These are phyloP conservation scores for Aspergillus nidulans DNA, from an alignment of 495 filamentous ascomycete species.

Conservation along the genomic window DNA sequence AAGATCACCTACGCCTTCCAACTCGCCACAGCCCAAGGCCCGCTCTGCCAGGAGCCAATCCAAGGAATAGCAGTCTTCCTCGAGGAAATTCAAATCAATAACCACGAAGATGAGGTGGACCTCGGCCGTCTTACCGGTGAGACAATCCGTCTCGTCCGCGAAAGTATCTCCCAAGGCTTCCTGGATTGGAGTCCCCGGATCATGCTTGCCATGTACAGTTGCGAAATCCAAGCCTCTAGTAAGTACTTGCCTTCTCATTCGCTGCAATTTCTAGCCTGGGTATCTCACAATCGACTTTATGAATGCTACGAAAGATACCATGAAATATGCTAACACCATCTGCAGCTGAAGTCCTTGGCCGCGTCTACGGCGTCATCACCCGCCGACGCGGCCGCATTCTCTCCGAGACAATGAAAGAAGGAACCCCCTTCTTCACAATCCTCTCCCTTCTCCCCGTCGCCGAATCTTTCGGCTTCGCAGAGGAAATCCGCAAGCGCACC, in stretches of 20 bases:
- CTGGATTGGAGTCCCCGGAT: constrained; percentile 92
- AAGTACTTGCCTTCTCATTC: constrained; percentile 27
- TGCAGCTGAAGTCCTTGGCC: constrained; percentile 84
- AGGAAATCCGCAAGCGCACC: constrained; percentile 93
- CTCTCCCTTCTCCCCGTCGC: constrained; percentile 80
- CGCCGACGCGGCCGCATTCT: constrained; percentile 85
- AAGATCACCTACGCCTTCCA: constrained; percentile 93
- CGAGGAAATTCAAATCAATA: constrained; percentile 65
- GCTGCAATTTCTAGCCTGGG: not conserved
- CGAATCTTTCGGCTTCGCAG: constrained; percentile 91
- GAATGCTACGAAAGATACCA: no score
- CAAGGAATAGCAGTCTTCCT: constrained; percentile 91
- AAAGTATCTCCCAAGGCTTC: constrained; percentile 82
- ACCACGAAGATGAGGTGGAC: constrained; percentile 59
- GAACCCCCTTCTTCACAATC: constrained; percentile 94
- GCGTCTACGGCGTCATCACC: constrained; percentile 90
- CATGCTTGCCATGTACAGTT: constrained; percentile 96
- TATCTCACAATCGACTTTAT: no score
- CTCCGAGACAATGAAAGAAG: constrained; percentile 87
- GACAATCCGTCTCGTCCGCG: constrained; percentile 79
- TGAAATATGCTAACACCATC: constrained; percentile 16
- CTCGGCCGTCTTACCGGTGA: constrained; percentile 86
- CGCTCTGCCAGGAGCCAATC: constrained; percentile 88
- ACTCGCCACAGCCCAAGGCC: constrained; percentile 81
- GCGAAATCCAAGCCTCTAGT: constrained; percentile 95